Evolutionary conservation across 495 filamentous ascomycete genomes (phyloP), one percentile per base, ranked within the genome.

Genomic region (Hypomontagnella submonticulosa): DNA sequence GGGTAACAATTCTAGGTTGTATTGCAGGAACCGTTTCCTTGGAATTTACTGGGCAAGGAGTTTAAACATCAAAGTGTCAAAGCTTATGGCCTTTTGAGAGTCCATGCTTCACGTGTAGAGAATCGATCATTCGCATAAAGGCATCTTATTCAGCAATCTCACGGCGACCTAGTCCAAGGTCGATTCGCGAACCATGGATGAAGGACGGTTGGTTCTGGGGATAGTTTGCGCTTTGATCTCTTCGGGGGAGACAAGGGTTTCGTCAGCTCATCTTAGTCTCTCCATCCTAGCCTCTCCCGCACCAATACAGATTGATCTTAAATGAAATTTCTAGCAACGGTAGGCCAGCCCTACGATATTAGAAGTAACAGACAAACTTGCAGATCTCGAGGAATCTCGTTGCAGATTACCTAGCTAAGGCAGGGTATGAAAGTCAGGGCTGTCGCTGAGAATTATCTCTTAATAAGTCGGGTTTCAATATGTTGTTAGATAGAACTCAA

Each of bases 221-320:
- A 44, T 4, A 20, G 46, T 53, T 54, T 34, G 19, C 48, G 62
- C 55, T 59, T 58, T 58, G 55, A 54, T 59, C 54, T 11, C 42
- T 3, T 18, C 15, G 18, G 46, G 44, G 55, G 47, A 46, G 38
- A 63, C 16, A 10, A 18, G n/a, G 46, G 23, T 27, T 42, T 53
- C 54, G 23, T 64, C 53, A 58, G 53, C 47, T 64, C 61, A 6
- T 38, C 62, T 55, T 43, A 20, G 48, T 55, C 13, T 36, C 23
- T 5, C 46, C 30, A 42, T 50, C 34, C 41, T 10, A 16, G 33
- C 7, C 11, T 16, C 19, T 58, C 43, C 54, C 43, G 18, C 43
- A 13, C 33, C 8, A 48, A 48, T 48, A 12, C 5, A 47, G 19
- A 11, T 9, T n/a, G 42, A 58, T 30, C 40, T 36, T 34, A 18